These are phyloP conservation scores for Kwoniella sp. DNA, from an alignment of 768 basidiomycete genomes.

Conservation along the genomic window DNA sequence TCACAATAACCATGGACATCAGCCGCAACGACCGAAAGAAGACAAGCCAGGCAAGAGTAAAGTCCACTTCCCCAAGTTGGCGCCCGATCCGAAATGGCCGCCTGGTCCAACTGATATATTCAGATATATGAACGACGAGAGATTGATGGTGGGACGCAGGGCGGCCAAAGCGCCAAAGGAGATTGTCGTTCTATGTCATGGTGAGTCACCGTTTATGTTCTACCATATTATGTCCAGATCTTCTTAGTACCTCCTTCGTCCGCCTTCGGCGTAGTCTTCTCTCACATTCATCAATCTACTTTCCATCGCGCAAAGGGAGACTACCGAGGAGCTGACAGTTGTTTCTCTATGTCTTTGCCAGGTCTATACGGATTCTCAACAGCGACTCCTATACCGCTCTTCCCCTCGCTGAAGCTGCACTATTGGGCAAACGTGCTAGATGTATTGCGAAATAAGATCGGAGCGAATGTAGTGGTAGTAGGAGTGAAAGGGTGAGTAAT, in stretches of 20 bases:
- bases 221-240: too few species aligned
- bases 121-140: constrained; percentile 70
- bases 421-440: constrained; percentile 91
- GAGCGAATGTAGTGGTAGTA: constrained; percentile 94
- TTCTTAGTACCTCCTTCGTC: too few species aligned
- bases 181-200: constrained; percentile 94
- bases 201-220: constrained; percentile 60
- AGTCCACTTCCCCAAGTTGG: constrained; percentile 16
- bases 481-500: constrained; percentile 80
- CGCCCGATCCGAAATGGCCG: constrained; percentile 37
- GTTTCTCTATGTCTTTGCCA: constrained; percentile 48
- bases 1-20: not conserved
- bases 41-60: constrained; percentile 5
- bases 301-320: too few species aligned
- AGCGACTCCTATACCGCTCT: constrained; percentile 71
- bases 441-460: constrained; percentile 74
- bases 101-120: constrained; percentile 50
- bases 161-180: constrained; percentile 72
- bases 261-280: too few species aligned
- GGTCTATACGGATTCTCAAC: constrained; percentile 95
- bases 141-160: constrained; percentile 65
- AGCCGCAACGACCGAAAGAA: constrained; percentile 2
- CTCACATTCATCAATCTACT: too few species aligned
- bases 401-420: constrained; percentile 81
- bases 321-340: not conserved